Conservation (phyloP, 2,329 filamentous ascomycete species). For the Colletotrichum acutatum region DNA sequence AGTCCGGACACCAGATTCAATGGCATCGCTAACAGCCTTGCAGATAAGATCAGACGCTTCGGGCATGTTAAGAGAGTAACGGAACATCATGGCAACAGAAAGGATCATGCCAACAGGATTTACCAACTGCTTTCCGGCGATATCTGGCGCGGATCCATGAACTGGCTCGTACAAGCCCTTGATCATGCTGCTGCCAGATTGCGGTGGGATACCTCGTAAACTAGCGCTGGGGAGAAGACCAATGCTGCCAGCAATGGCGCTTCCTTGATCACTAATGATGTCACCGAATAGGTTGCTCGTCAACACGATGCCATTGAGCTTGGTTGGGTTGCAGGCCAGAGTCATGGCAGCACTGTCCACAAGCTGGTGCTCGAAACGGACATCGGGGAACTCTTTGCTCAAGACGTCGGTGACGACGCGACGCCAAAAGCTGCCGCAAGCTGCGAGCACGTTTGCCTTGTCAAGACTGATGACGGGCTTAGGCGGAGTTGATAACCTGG, state of each 20-base stretch:
- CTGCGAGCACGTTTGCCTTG: slow-evolving; percentile 96
- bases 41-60: neutral
- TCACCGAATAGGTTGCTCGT: slow-evolving; percentile 96
- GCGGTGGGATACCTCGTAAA: slow-evolving; percentile 81
- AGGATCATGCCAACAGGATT: slow-evolving; percentile 79
- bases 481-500: slow-evolving; percentile 76
- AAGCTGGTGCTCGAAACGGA: slow-evolving; percentile 87
- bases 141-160: slow-evolving; percentile 78
- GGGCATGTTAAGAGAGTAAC: slow-evolving; percentile 61
- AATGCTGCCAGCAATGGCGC: slow-evolving; percentile 92
- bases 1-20: neutral
- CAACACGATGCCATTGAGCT: slow-evolving; percentile 89
- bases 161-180: slow-evolving; percentile 99
- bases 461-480: slow-evolving; percentile 74
- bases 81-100: slow-evolving; percentile 78
- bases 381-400: slow-evolving; percentile 86
- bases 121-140: slow-evolving; percentile 76
- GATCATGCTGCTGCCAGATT: slow-evolving; percentile 75
- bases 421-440: slow-evolving; percentile 83
- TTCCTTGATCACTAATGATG: slow-evolving; percentile 95
- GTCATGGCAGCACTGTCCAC: slow-evolving; percentile 98
- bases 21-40: neutral
- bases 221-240: slow-evolving; percentile 90
- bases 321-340: slow-evolving; percentile 92
- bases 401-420: slow-evolving; percentile 88